phyloP scores from a whole-genome alignment of 2,329 filamentous ascomycete species.

The Xylariaceae sp. region DNA sequence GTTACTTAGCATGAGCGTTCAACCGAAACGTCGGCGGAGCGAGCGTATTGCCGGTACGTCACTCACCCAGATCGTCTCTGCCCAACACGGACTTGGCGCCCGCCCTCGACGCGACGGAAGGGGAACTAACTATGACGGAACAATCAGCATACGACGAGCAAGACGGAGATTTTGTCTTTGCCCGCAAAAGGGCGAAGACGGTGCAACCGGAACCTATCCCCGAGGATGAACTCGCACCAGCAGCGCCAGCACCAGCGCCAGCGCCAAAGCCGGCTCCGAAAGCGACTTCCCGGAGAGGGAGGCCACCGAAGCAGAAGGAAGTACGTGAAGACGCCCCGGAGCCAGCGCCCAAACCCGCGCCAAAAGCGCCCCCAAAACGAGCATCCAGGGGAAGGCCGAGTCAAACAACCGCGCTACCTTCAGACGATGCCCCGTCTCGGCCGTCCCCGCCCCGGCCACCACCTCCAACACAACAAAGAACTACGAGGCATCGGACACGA shows the following conservation, averaged over 20 bases:
- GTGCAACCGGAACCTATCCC: conserved; percentile 40
- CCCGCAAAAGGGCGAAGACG: conserved; percentile 61
- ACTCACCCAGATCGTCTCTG: not conserved
- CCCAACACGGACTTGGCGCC: not conserved
- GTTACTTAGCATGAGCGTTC: conserved; percentile 64
- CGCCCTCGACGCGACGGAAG: conserved; percentile 3
- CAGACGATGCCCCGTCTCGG: conserved; percentile 25
- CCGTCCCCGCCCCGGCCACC: not conserved
- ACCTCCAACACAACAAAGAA: conserved; percentile 37
- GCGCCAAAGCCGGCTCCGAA: conserved; percentile 28
- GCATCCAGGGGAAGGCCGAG: conserved; percentile 33
- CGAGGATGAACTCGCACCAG: conserved; percentile 36
- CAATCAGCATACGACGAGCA: conserved; percentile 59
- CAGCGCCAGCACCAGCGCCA: conserved; percentile 25
- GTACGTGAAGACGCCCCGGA: conserved; percentile 19
- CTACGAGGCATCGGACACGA: conserved; percentile 41
- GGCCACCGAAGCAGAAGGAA: conserved; percentile 38
- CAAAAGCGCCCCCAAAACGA: conserved; percentile 35
- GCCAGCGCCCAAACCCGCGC: conserved; percentile 9
- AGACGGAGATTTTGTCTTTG: conserved; percentile 73
- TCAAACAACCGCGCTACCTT: conserved; percentile 23
- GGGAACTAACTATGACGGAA: conserved; percentile 13
- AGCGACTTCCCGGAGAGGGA: too few relatives aligned
- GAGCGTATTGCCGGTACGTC: conserved; percentile 59
- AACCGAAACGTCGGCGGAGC: conserved; percentile 55